These are phyloP conservation scores for Calocera viscosa DNA, from an alignment of 768 basidiomycete species.

Conservation along the genomic window DNA sequence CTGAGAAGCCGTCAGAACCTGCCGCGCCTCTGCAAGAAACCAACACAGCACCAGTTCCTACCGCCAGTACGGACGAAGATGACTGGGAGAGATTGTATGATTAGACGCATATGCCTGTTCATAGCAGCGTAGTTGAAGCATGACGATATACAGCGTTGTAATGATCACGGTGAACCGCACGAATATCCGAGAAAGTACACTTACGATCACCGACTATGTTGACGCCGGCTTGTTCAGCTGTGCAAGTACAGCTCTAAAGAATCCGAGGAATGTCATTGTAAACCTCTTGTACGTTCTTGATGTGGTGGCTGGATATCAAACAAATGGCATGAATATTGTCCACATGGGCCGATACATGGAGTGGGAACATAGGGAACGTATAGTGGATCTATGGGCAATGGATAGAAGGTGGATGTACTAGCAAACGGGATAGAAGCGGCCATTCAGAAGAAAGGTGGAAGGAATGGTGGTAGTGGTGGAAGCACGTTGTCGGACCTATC, in stretches of 20 bases:
- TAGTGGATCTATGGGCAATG: not conserved
- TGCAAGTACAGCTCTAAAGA: too few relatives aligned
- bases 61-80: conserved; percentile 18
- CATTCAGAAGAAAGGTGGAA: not conserved
- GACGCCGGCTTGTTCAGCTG: too few relatives aligned
- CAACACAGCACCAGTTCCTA: not conserved
- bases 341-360: too few relatives aligned
- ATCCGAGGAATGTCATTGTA: too few relatives aligned
- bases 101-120: conserved; percentile 10
- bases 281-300: too few relatives aligned
- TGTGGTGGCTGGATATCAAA: too few relatives aligned
- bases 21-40: not conserved
- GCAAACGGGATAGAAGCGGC: not conserved
- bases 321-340: too few relatives aligned
- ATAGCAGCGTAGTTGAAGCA: not conserved
- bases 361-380: not conserved
- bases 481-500: not conserved
- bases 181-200: too few relatives aligned
- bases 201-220: too few relatives aligned
- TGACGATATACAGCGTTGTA: too few relatives aligned
- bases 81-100: conserved; percentile 25
- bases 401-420: not conserved
- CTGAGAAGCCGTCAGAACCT: conserved; percentile 6
- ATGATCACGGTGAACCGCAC: too few relatives aligned
- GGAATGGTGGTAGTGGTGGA: not conserved